Percentiles rank a stretch among this genome's conserved stretches.
Conservation (phyloP, 2,329 filamentous ascomycete species). For the Bimuria novae-zelandiae region DNA sequence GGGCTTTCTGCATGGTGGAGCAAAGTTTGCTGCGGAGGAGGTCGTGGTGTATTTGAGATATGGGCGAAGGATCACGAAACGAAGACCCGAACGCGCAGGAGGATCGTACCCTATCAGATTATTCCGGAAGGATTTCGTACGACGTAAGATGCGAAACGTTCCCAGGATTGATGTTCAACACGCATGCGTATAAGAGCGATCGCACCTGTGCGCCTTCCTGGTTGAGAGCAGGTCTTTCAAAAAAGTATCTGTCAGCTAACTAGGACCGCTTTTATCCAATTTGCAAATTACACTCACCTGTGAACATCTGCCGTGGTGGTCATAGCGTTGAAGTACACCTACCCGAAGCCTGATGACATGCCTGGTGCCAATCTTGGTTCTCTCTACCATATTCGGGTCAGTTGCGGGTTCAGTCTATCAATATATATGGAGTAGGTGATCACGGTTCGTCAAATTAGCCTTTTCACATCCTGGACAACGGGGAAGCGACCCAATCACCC, state of each 20-base stretch:
- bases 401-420: conserved; percentile 23
- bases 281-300: no score
- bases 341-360: conserved; percentile 14
- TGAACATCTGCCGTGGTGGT: conserved; percentile 11
- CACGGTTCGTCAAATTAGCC: conserved; percentile 18
- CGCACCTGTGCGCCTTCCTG: background rate
- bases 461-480: conserved; percentile 13
- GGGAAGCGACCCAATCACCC: conserved; percentile 25
- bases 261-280: no score
- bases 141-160: background rate
- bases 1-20: no score
- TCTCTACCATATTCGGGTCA: conserved; percentile 25
- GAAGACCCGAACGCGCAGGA: no score
- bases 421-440: conserved; percentile 26
- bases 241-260: no score
- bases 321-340: conserved; percentile 3
- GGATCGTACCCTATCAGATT: no score
- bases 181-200: background rate
- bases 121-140: no score
- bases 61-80: no score
- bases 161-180: background rate
- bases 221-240: no score
- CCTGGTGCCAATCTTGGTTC: conserved; percentile 15
- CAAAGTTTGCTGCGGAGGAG: no score
- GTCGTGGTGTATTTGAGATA: no score